phyloP scores from a whole-genome alignment of 2,329 filamentous ascomycete species.

The Paracorniculantispora psalliotae region DNA sequence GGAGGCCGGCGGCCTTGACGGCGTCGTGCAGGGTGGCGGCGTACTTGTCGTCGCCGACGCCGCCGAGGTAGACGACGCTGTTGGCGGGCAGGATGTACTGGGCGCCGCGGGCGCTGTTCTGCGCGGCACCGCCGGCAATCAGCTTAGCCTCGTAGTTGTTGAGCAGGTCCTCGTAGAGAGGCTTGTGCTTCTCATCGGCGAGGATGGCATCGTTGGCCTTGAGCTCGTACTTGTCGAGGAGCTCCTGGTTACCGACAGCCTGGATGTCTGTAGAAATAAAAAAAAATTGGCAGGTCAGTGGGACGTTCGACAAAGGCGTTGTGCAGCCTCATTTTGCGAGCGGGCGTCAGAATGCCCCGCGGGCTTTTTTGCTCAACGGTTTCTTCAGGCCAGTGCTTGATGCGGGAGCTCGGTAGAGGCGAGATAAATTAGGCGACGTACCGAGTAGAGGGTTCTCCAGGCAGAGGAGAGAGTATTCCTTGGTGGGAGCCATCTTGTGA shows the following conservation, averaged over 20 bases:
- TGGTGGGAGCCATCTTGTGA: slow-evolving; percentile 62
- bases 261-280: slow-evolving; percentile 68
- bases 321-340: not conserved
- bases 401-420: slow-evolving; percentile 6
- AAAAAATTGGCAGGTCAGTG: not conserved
- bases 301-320: not conserved
- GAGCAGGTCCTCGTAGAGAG: slow-evolving; percentile 88
- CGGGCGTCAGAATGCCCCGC: not conserved
- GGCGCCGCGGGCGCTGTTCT: slow-evolving; percentile 94
- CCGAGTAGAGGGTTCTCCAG: slow-evolving; percentile 97
- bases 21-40: slow-evolving; percentile 82
- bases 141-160: slow-evolving; percentile 90
- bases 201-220: slow-evolving; percentile 98
- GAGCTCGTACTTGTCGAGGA: slow-evolving; percentile 87
- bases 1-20: slow-evolving; percentile 80
- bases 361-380: not conserved
- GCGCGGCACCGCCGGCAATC: slow-evolving; percentile 91
- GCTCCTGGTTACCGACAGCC: slow-evolving; percentile 71
- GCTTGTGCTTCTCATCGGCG: slow-evolving; percentile 83
- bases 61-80: slow-evolving; percentile 89
- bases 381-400: no score
- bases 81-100: slow-evolving; percentile 91
- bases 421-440: slow-evolving; percentile 36
- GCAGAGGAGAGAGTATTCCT: slow-evolving; percentile 85
- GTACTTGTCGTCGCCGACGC: slow-evolving; percentile 94